Evolutionary conservation across 371 early-diverging fungal species (phyloP).

Genomic region (Rhizopus sp.): DNA sequence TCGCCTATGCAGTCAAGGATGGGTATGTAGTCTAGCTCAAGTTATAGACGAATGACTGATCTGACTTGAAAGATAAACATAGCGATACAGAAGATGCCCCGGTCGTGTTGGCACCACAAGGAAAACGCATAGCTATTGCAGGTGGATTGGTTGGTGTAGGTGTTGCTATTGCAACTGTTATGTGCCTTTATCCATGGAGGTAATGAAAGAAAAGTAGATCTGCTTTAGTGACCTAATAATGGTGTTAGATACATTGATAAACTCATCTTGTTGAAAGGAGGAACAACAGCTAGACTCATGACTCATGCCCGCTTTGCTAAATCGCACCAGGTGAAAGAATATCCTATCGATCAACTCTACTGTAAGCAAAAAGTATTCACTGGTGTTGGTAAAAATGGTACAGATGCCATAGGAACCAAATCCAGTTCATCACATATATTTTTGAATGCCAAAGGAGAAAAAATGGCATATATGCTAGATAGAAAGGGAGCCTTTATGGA

Average conservation of each 20-base stretch:
- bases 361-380: conserved; percentile 50
- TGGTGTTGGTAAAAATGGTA: conserved; percentile 42
- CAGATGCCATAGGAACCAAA: conserved; percentile 35
- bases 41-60: too few species aligned
- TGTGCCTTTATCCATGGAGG: conserved; percentile 60
- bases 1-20: conserved; percentile 41
- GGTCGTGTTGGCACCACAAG: conserved; percentile 41
- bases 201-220: conserved; percentile 7
- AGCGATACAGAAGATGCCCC: conserved; percentile 44
- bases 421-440: conserved; percentile 44
- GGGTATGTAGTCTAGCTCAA: conserved; percentile 15
- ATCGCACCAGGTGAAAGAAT: conserved; percentile 41
- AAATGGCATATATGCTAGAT: conserved; percentile 51
- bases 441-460: conserved; percentile 43
- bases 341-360: conserved; percentile 41
- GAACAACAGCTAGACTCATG: conserved; percentile 25
- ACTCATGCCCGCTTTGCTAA: conserved; percentile 43
- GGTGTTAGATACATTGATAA: conserved; percentile 43
- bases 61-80: not conserved
- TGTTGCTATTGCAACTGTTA: conserved; percentile 42
- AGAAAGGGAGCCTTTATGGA: conserved; percentile 52
- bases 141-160: conserved; percentile 44
- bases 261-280: conserved; percentile 43
- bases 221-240: not conserved
- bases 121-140: conserved; percentile 42